Percentiles rank a stretch among this genome's conserved stretches.
phyloP scores from a whole-genome alignment of 306 rosid species.

The Casuarina equisetifolia region DNA sequence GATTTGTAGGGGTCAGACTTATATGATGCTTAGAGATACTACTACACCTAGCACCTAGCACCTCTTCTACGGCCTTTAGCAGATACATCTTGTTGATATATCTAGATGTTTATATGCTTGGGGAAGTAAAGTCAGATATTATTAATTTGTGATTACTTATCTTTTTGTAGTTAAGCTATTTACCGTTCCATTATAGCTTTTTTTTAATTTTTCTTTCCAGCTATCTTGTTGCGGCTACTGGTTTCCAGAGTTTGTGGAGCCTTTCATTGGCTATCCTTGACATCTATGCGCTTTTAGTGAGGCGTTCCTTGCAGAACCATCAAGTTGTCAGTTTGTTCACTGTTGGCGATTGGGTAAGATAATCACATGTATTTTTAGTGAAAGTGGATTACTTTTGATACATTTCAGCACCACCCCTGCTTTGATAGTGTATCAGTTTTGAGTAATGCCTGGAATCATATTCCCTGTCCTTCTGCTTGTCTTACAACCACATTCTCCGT shows the following conservation, averaged over 20 bases:
- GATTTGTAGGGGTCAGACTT: background rate
- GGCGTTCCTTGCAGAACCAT: constrained; percentile 70
- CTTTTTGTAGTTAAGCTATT: background rate
- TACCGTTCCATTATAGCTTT: background rate
- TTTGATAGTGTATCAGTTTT: constrained; percentile 7
- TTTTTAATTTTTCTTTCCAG: constrained; percentile 44
- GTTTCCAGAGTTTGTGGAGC: constrained; percentile 81
- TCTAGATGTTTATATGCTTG: background rate
- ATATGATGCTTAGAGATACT: background rate
- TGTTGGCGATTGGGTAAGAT: constrained; percentile 91
- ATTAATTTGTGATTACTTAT: background rate
- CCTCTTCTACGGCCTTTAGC: background rate
- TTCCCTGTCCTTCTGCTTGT: constrained; percentile 9
- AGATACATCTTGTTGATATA: background rate
- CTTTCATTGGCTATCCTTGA: constrained; percentile 66
- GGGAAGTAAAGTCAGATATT: background rate
- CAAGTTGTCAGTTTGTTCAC: constrained; percentile 62
- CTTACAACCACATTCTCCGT: background rate
- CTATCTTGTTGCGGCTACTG: constrained; percentile 81
- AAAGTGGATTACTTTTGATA: constrained; percentile 11
- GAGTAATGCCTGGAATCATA: background rate
- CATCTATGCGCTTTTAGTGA: constrained; percentile 73
- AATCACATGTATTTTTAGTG: constrained; percentile 2
- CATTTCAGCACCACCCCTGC: constrained; percentile 13
- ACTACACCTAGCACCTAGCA: background rate